Conservation (phyloP, 2,329 filamentous ascomycete species). For the Monilinia laxa region DNA sequence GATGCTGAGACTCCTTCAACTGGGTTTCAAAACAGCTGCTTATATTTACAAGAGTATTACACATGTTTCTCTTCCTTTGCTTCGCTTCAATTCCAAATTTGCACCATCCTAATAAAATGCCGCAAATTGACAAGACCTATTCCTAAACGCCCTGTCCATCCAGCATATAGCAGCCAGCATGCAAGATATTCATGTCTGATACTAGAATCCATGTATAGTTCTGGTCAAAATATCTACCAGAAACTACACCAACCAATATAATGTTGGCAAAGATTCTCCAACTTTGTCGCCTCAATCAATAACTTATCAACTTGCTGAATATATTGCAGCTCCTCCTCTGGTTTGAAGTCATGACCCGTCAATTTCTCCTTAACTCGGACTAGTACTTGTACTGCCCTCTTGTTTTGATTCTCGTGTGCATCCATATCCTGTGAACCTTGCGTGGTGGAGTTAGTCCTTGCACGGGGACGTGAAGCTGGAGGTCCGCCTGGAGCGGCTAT, state of each 20-base stretch:
- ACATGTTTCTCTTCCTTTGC: neutral
- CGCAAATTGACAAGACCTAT: neutral
- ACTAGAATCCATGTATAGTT: neutral
- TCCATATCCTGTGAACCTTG: conserved; percentile 45
- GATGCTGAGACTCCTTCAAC: neutral
- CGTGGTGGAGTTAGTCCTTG: conserved; percentile 59
- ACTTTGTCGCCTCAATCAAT: conserved; percentile 89
- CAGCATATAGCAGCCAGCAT: neutral
- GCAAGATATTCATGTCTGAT: neutral
- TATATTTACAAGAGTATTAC: conserved; percentile 21
- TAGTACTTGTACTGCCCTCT: conserved; percentile 86
- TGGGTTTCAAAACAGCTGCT: neutral
- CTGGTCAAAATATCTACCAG: conserved; percentile 59
- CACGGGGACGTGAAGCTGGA: conserved; percentile 51
- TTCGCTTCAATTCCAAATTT: neutral
- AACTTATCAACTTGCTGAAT: conserved; percentile 91
- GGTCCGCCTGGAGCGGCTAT: conserved; percentile 45
- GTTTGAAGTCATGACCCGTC: conserved; percentile 88
- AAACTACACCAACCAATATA: conserved; percentile 99
- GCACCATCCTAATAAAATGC: neutral
- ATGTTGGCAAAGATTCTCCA: conserved; percentile 97
- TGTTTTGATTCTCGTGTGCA: conserved; percentile 80
- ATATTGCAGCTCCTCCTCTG: conserved; percentile 78
- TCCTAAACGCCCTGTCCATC: conserved; percentile 10
- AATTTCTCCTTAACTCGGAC: conserved; percentile 93